Base-by-base conservation (phyloP, 1,139 yeast genomes). In the Zygosaccharomyces pseudobailii region DNA sequence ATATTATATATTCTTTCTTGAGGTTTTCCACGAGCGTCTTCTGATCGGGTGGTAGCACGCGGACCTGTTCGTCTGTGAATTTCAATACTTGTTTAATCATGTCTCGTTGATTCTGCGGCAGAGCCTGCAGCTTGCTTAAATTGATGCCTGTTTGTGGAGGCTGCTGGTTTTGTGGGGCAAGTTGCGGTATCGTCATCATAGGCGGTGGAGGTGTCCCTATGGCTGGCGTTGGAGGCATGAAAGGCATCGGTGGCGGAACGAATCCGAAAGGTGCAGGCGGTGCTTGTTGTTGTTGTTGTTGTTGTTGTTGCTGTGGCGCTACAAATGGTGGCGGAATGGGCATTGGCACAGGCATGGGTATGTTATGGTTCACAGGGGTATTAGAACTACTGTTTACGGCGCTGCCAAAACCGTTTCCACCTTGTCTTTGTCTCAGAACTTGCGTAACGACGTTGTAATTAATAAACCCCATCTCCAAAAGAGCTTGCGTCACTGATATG, bases 391-490 rank as follows among this genome's bases (percentile, higher is more conserved):
- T 43, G 36, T 47, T 51, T 37, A 53, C 43, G 43, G 54, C 40
- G 34, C 35, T 49, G 27, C 45, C 30, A 39, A 41, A 21, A 42
- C 45, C 36, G 40, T 46, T 40, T 49, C 42, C 42, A 6, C 47
- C 40, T 38, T 52, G 64, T 36, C 49, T 47, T 38, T 39, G 59
- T 36, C 57, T 61, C 56, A 70, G 61, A 4, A 75, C 72, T 39
- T 71, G 77, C 32, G 74, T 72, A 24, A 84, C 79, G 19, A 82
- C 84, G 36, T 79, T 82, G 36, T 75, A 72, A 61, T 84, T 86
- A 28, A 84, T 78, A 42, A 84, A 73, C 0, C 92, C 94, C 90
- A 84, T 84, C 41, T 83, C 71, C n/a, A 84, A 65, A 52, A 85
- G 70, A 3, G 88, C 86, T 62, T 85, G 92, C 0, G 89, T 80